Base-by-base conservation (phyloP, 2,329 filamentous ascomycete species). In the Fusarium sp. region DNA sequence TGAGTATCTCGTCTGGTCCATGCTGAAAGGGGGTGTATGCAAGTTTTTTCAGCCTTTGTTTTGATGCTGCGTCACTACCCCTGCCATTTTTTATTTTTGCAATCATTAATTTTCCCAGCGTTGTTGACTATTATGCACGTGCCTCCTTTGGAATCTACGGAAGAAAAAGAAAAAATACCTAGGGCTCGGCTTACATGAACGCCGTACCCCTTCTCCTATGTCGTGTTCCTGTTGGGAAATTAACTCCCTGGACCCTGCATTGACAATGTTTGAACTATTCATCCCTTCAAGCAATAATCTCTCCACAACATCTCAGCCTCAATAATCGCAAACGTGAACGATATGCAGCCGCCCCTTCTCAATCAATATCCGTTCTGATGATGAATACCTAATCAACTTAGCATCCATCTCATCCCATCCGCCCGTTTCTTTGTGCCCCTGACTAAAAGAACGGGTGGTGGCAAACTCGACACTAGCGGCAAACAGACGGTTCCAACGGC, bases 201-300 rank as follows among this genome's bases (percentile, higher is more conserved):
- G 46, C 51, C 53, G 53, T 63, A 50, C 66, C 61, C 65, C 71
- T 69, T 71, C 71, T 71, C 72, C 66, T 74, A 72, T 72, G 62
- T 58, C 53, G 46, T 74, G 57, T 70, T 67, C 71, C 70, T 74
- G 72, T 74, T 74, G 72, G 72, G 72, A 74, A 58, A 74, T 74
- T 74, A 72, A 70, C 63, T 49, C 61, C 63, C 51, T 44, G 38
- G 57, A 60, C 58, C 69, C 62, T 74, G 72, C 72, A 73, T 74
- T 58, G 62, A 54, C 58, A 50, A 53, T 55, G 56, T 54, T 59
- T 60, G 52, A 70, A 49, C 57, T 62, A 61, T 69, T 46, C 54
- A 43, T 69, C 47, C 61, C 45, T 58, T 56, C 44, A n/a, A 59
- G 57, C 62, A 57, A 64, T 55, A 45, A 49, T 26, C 43, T 58